Percentiles rank a stretch among this genome's conserved stretches.
phyloP scores from a whole-genome alignment of 345 rosid genomes.

The Linum lewisii region DNA sequence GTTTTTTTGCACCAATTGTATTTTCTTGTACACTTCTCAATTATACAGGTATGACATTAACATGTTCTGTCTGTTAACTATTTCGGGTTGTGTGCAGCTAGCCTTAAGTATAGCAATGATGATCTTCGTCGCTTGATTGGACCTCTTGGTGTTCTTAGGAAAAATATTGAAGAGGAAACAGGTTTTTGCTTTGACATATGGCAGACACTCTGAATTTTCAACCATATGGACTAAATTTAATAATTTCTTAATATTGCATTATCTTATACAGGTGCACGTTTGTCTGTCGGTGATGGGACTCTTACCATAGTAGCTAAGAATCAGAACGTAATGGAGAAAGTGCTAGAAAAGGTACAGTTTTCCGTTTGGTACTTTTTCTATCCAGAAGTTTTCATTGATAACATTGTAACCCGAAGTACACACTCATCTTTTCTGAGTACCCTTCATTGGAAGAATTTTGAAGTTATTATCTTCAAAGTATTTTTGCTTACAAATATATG shows the following conservation, averaged over 20 bases:
- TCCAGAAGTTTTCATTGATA: neutral
- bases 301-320: conserved; percentile 79
- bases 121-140: conserved; percentile 79
- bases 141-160: conserved; percentile 70
- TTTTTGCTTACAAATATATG: no score
- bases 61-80: conserved; percentile 12
- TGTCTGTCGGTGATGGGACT: conserved; percentile 66
- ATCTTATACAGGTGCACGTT: conserved; percentile 56
- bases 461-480: no score
- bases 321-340: conserved; percentile 64
- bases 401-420: neutral
- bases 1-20: conserved; percentile 7
- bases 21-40: neutral
- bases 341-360: conserved; percentile 58
- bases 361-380: neutral
- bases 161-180: conserved; percentile 90
- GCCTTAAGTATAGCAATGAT: conserved; percentile 71
- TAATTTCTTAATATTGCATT: neutral
- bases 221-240: no score
- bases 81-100: conserved; percentile 39
- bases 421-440: no score
- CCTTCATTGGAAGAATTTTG: no score
- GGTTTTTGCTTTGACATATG: conserved; percentile 26
- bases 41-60: neutral
- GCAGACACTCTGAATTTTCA: neutral